Base-by-base conservation (phyloP, 2,329 filamentous ascomycete species). In the Botrytis squamosa region DNA sequence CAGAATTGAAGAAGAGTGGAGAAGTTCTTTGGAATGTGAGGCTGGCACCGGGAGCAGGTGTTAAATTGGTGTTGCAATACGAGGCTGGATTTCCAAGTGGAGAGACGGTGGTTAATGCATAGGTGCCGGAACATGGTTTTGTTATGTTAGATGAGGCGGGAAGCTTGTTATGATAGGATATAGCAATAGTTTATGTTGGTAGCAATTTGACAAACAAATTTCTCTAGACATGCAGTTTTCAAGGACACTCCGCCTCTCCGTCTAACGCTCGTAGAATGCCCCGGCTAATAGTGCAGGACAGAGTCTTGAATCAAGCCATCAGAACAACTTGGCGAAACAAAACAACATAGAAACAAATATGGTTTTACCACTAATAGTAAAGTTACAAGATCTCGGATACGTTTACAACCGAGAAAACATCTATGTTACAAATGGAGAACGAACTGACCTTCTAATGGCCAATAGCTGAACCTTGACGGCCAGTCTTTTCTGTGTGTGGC, bases 1-100 rank as follows among this genome's bases (percentile, higher is more conserved):
- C 87, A 0, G 81, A 77, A n/a, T 78, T 90, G 70, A 87, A 85
- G 80, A 88, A 89, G 81, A 83, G 81, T 7, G 89, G 89, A 3
- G 86, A 90, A 80, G 80, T 92, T 7, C 81, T 81, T 71, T 92
- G 89, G 88, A 85, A 87, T 70, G 85, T 92, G 18, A 84, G 80
- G 62, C 80, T 92, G 69, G 87, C 89, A 74, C 85, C 88, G 0
- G 88, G 89, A 40, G 85, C 86, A 77, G 85, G 86, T 5, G 87
- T 88, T 25, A 87, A 86, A 81, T 80, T 92, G 75, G 82, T 82
- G 38, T 79, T 93, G 74, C 88, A 90, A 82, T 92, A 92, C 81
- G 86, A 88, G 74, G 86, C 90, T 29, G 85, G 84, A 36, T 83
- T 88, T 77, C 90, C 90, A 1, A 81, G 81, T 25, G 86, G 85